Evolutionary conservation across 1,139 yeast genomes (phyloP), one percentile per base, ranked within the genome.

Genomic region (Geotrichum australiense): DNA sequence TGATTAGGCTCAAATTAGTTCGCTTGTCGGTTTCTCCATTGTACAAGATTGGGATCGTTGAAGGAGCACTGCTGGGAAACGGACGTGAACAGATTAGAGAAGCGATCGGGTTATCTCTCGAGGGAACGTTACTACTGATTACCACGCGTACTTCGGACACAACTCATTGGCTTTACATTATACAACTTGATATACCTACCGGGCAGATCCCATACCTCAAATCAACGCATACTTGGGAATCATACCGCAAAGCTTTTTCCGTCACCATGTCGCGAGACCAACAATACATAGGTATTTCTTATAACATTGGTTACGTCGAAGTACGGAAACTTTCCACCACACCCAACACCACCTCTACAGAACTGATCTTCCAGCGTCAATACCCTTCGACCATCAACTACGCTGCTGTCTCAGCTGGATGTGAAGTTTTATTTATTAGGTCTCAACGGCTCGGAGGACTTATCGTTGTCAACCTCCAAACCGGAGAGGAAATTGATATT

Each of bases 391-490:
- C 47, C n/a, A 52, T 56, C 31, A 52, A 47, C 35, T 54, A 55
- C 27, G 41, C 58, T n/a, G 55, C 53, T 2, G 46, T 59, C 2
- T 55, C 63, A 2, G 49, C 48, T 2, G 46, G 48, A 18, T 57
- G 58, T 6, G 58, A 53, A 29, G 53, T 59, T 20, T 39, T 59
- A 29, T 56, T 58, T 37, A 40, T 58, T 14, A 48, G 60, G 5
- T 54, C 58, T 15, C 48, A 51, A 14, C 48, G 63, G 8, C 47
- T 59, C 4, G 63, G 63, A 5, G 63, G 63, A 4, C 46, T 59
- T 12, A 43, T 52, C 3, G 38, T 58, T 35, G 56, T 59, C 37
- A 55, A 59, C 35, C 46, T 55, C 5, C 40, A 43, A 10, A 53
- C 59, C 1, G 49, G 50, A 2, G 53, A 49, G 19, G 61, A 55